Evolutionary conservation across 768 basidiomycete genomes (phyloP).

Genomic region (Russula lepida): DNA sequence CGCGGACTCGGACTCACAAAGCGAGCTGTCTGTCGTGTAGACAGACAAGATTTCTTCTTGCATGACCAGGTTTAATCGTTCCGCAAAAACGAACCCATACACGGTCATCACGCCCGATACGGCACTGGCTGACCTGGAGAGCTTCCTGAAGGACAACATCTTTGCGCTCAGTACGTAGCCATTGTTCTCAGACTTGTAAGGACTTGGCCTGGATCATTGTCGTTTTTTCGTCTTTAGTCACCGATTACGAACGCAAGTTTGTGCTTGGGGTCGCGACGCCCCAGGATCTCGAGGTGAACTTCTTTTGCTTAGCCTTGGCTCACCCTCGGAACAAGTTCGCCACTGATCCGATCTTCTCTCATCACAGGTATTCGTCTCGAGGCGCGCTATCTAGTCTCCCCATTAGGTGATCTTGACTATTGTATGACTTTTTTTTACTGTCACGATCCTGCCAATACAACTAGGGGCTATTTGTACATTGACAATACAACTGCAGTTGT

Average conservation of each 20-base stretch:
- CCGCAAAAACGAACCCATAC: conserved; percentile 50
- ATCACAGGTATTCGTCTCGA: conserved; percentile 31
- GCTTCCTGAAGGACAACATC: conserved; percentile 60
- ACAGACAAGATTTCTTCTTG: conserved; percentile 60
- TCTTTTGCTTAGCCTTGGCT: neutral
- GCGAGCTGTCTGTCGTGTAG: conserved; percentile 30
- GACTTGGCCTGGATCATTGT: neutral
- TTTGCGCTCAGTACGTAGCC: conserved; percentile 60
- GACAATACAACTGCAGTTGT: neutral
- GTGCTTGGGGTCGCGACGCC: conserved; percentile 72
- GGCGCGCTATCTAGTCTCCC: conserved; percentile 23
- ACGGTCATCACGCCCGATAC: conserved; percentile 75
- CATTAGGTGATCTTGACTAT: neutral
- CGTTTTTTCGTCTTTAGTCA: conserved; percentile 43
- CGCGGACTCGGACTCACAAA: neutral
- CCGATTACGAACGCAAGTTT: conserved; percentile 73
- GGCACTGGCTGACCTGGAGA: conserved; percentile 71
- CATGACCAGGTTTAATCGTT: conserved; percentile 70
- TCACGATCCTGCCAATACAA: neutral
- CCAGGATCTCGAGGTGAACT: conserved; percentile 54
- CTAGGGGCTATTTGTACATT: neutral
- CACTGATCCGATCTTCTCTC: conserved; percentile 20
- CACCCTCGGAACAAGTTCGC: neutral
- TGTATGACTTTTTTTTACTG: neutral
- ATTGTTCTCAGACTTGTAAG: neutral